These are phyloP conservation scores for Alternaria sp. DNA, from an alignment of 2,329 filamentous ascomycete species.

Conservation along the genomic window DNA sequence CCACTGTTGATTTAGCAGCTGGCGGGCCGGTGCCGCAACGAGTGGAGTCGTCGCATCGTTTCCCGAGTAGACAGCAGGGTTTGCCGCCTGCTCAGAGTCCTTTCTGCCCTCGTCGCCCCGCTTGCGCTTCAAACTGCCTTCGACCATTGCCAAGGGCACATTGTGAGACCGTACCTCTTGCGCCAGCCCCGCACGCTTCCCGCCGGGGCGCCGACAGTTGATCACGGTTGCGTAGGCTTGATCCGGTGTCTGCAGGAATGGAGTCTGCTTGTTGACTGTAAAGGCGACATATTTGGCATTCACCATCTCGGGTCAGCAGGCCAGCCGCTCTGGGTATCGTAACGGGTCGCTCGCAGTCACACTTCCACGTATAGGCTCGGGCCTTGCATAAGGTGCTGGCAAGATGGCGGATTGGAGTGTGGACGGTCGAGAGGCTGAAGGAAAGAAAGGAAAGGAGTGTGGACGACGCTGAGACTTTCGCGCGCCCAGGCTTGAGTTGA, in stretches of 20 bases:
- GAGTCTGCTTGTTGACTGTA: constrained; percentile 51
- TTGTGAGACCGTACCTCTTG: constrained; percentile 42
- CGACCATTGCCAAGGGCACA: constrained; percentile 41
- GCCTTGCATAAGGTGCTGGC: constrained; percentile 23
- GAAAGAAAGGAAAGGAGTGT: constrained; percentile 32
- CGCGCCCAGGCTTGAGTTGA: constrained; percentile 38
- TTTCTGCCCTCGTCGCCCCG: constrained; percentile 23
- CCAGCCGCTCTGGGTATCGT: constrained; percentile 39
- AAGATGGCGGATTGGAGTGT: constrained; percentile 9
- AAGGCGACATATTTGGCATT: constrained; percentile 51
- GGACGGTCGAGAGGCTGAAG: constrained; percentile 29
- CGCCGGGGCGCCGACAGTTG: constrained; percentile 45
- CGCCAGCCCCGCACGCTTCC: constrained; percentile 35
- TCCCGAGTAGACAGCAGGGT: constrained; percentile 2
- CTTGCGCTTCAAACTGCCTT: constrained; percentile 41
- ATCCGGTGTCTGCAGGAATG: constrained; percentile 35
- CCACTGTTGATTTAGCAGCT: constrained; percentile 30
- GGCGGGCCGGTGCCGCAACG: constrained; percentile 15
- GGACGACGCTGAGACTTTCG: constrained; percentile 37
- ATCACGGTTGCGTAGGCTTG: constrained; percentile 47
- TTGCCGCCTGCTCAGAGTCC: constrained; percentile 12
- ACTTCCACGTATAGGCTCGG: constrained; percentile 18
- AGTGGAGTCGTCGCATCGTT: constrained; percentile 19
- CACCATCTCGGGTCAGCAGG: constrained; percentile 50
- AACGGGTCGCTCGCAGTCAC: constrained; percentile 28